phyloP scores from a whole-genome alignment of 371 early-diverging fungal species.

The Mortierella sp. region DNA sequence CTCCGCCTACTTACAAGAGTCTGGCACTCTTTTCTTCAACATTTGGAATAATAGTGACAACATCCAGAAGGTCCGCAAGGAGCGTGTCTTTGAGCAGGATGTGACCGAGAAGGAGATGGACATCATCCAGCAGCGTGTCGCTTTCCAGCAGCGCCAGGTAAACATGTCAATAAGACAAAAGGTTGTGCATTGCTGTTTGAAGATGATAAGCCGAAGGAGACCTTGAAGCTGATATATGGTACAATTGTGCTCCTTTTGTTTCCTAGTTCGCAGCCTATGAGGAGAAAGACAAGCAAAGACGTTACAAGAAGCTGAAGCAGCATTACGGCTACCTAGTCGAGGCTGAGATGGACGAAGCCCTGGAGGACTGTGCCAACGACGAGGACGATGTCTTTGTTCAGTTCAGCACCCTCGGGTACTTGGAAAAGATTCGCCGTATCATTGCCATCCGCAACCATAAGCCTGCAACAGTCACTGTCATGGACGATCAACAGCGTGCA shows the following conservation, averaged over 20 bases:
- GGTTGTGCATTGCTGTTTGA: background rate
- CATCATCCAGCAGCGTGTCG: slow-evolving; percentile 90
- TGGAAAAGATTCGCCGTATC: slow-evolving; percentile 75
- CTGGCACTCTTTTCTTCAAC: background rate
- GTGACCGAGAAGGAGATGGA: slow-evolving; percentile 89
- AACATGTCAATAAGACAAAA: background rate
- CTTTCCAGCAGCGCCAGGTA: slow-evolving; percentile 86
- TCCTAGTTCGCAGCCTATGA: slow-evolving; percentile 83
- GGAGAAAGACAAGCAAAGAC: slow-evolving; percentile 78
- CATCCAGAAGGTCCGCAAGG: slow-evolving; percentile 87
- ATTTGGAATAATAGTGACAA: slow-evolving; percentile 68
- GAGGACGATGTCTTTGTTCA: slow-evolving; percentile 86
- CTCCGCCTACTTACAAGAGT: background rate
- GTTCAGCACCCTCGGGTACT: slow-evolving; percentile 79
- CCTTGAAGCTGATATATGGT: background rate
- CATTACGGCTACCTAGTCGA: slow-evolving; percentile 82
- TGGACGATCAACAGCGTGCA: slow-evolving; percentile 85
- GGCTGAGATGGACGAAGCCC: slow-evolving; percentile 87
- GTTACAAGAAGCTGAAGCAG: slow-evolving; percentile 77
- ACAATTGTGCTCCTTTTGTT: no score
- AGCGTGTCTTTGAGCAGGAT: slow-evolving; percentile 88
- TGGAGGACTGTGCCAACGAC: slow-evolving; percentile 83
- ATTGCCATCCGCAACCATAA: slow-evolving; percentile 72
- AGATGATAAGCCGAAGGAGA: background rate
- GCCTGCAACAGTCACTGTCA: slow-evolving; percentile 59